Percentiles rank a stretch among this genome's conserved stretches.
phyloP scores from a whole-genome alignment of 495 filamentous ascomycete genomes.

The Podospora anserina region DNA sequence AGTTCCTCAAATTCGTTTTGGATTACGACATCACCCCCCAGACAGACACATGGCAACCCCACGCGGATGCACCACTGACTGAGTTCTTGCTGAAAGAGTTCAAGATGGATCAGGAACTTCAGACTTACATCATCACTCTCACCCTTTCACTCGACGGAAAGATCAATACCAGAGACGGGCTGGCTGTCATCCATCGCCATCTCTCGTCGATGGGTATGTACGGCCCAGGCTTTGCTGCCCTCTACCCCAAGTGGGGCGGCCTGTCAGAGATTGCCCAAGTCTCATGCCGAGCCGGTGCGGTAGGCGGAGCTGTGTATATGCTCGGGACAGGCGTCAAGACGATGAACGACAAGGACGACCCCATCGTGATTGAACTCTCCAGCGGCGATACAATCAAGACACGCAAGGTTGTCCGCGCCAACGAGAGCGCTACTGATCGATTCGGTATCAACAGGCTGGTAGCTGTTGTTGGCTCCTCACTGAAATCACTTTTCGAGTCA shows the following conservation, averaged over 20 bases:
- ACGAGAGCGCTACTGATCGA: constrained; percentile 26
- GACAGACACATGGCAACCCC: constrained; percentile 33
- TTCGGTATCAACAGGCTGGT: constrained; percentile 46
- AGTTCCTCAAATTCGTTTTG: constrained; percentile 75
- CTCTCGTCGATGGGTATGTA: constrained; percentile 82
- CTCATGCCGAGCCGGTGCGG: constrained; percentile 84
- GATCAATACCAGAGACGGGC: constrained; percentile 56
- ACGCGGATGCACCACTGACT: constrained; percentile 51
- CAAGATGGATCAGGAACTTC: constrained; percentile 66
- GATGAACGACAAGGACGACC: constrained; percentile 21
- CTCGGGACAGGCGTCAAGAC: constrained; percentile 63
- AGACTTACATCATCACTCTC: constrained; percentile 71
- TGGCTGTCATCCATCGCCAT: constrained; percentile 75
- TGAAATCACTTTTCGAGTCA: constrained; percentile 64
- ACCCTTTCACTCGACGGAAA: constrained; percentile 64
- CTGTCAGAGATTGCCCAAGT: constrained; percentile 90
- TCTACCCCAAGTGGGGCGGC: constrained; percentile 90
- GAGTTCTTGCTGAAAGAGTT: constrained; percentile 68
- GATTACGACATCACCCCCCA: constrained; percentile 57
- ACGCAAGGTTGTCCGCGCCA: constrained; percentile 50
- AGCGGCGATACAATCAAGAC: constrained; percentile 60
- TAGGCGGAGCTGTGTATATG: constrained; percentile 89
- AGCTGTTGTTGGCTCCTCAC: constrained; percentile 64
- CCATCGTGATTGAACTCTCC: constrained; percentile 52
- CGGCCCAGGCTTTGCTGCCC: constrained; percentile 78